Percentiles rank a stretch among this genome's conserved stretches.
phyloP scores from a whole-genome alignment of 2,329 filamentous ascomycete species.

The Atkinsonella texensis region DNA sequence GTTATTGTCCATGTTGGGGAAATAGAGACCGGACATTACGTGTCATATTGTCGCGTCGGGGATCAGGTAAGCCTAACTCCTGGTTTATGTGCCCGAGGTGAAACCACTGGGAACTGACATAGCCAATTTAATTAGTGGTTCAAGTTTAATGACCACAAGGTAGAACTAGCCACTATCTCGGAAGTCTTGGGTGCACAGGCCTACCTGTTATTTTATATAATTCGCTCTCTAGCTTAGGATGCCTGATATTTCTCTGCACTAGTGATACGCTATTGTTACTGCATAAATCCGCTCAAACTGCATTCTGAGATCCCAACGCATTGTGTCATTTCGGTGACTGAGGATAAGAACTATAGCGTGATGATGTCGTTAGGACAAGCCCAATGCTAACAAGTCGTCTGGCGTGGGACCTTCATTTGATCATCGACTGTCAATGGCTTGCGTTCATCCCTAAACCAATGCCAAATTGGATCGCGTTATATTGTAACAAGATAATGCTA shows the following conservation, averaged over 20 bases:
- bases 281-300: not conserved
- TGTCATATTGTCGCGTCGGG: conserved; percentile 75
- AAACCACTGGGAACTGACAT: not conserved
- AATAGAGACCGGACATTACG: conserved; percentile 85
- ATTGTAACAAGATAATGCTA: not conserved
- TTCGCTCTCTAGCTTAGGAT: conserved; percentile 40
- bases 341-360: too few species aligned
- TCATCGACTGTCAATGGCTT: not conserved
- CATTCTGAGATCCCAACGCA: not conserved
- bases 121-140: conserved; percentile 57
- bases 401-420: not conserved
- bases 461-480: too few species aligned
- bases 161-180: conserved; percentile 69
- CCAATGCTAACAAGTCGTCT: too few species aligned
- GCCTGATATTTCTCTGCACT: not conserved
- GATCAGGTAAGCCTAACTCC: conserved; percentile 38
- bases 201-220: conserved; percentile 82
- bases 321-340: too few species aligned
- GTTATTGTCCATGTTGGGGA: conserved; percentile 91
- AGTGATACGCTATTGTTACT: not conserved
- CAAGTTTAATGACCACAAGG: conserved; percentile 89
- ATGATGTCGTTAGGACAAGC: too few species aligned
- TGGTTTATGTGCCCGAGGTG: conserved; percentile 4
- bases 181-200: conserved; percentile 80
- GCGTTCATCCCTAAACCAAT: not conserved